A percentile compares a stretch with the other conserved stretches of the same genome.
Conservation (phyloP, 306 rosid species). For the Leucaena leucocephala region DNA sequence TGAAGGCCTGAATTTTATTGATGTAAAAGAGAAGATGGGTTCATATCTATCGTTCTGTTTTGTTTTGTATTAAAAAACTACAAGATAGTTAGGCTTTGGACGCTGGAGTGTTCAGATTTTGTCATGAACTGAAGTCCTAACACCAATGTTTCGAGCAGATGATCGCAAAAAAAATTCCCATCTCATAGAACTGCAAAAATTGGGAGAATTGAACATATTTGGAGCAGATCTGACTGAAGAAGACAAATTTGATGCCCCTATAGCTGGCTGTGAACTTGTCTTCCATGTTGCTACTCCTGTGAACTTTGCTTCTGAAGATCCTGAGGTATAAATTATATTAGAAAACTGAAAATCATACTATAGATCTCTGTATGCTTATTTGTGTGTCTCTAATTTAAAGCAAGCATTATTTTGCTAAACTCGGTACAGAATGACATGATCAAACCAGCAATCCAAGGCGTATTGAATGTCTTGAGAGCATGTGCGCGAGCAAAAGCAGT, state of each 20-base stretch:
- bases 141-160: slow-evolving; percentile 43
- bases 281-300: slow-evolving; percentile 86
- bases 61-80: not conserved
- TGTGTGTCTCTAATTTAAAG: not conserved
- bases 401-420: not conserved
- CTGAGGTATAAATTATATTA: slow-evolving; percentile 55
- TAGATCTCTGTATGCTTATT: not conserved
- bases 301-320: slow-evolving; percentile 76
- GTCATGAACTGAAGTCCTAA: not conserved
- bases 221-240: slow-evolving; percentile 70
- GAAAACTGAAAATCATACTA: not conserved
- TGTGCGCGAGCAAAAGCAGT: slow-evolving; percentile 66
- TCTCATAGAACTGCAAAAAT: slow-evolving; percentile 52
- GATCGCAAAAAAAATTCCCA: slow-evolving; percentile 63
- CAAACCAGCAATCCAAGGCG: slow-evolving; percentile 79
- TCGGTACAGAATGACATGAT: slow-evolving; percentile 76
- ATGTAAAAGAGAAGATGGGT: not conserved
- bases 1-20: not conserved
- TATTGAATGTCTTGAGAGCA: slow-evolving; percentile 69
- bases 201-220: slow-evolving; percentile 62
- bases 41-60: not conserved
- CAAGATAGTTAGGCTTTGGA: not conserved
- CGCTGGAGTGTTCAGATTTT: not conserved
- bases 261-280: slow-evolving; percentile 74
- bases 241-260: slow-evolving; percentile 65